Evolutionary conservation across 75 land plant species (phyloP).

Genomic region (Larix kaempferi): DNA sequence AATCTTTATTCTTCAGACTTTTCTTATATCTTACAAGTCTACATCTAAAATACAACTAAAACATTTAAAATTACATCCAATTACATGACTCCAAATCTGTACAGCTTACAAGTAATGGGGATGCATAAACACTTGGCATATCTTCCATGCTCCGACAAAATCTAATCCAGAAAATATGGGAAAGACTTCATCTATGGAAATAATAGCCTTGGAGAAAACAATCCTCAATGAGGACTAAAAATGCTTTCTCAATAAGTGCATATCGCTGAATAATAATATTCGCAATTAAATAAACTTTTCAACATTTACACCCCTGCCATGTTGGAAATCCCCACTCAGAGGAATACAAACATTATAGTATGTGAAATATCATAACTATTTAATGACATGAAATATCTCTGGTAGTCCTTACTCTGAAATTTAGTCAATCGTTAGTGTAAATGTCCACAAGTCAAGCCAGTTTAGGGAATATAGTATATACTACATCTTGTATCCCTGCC

Average conservation of each 20-base stretch:
- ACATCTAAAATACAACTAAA: too few relatives aligned
- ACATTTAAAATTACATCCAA: too few relatives aligned
- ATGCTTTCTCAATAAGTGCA: background rate
- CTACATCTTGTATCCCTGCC: slow-evolving; percentile 42
- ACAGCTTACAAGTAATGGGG: too few relatives aligned
- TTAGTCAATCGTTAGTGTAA: background rate
- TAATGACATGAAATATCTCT: background rate
- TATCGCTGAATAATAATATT: background rate
- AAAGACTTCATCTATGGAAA: slow-evolving; percentile 6
- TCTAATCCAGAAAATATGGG: slow-evolving; percentile 1
- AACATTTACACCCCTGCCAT: background rate
- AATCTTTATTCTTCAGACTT: too few relatives aligned
- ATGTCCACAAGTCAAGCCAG: slow-evolving; percentile 19
- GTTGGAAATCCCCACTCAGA: slow-evolving; percentile 1
- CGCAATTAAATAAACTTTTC: slow-evolving; percentile 1
- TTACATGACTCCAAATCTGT: too few relatives aligned
- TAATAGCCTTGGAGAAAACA: slow-evolving; percentile 7
- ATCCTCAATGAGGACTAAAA: background rate
- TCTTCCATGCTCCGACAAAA: slow-evolving; percentile 10
- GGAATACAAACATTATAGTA: slow-evolving; percentile 8
- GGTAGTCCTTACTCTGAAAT: background rate
- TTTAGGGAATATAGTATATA: slow-evolving; percentile 31
- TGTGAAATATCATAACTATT: background rate
- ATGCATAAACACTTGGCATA: background rate
- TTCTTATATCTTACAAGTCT: too few relatives aligned